Percentiles rank a stretch among this genome's conserved stretches.
Conservation (phyloP, 2,329 filamentous ascomycete genomes). For the Pseudogymnoascus sp. region DNA sequence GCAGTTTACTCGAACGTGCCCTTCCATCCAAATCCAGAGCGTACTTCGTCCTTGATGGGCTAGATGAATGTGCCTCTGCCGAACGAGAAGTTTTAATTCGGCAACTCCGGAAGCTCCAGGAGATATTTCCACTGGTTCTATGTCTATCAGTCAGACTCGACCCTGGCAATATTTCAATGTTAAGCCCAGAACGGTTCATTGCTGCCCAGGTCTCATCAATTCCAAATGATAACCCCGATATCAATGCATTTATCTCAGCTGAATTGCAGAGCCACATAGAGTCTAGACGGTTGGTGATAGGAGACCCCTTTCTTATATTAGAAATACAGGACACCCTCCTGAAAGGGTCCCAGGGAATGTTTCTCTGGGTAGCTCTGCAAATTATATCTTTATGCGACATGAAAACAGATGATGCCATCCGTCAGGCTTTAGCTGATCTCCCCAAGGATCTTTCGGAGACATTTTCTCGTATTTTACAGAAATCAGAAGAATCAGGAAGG, state of each 20-base stretch:
- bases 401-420: conserved; percentile 31
- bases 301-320: conserved; percentile 23
- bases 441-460: conserved; percentile 27
- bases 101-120: conserved; percentile 21
- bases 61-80: conserved; percentile 28
- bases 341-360: conserved; percentile 31
- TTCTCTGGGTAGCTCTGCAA: conserved; percentile 32
- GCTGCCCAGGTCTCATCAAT: conserved; percentile 16
- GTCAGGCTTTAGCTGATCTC: conserved; percentile 25
- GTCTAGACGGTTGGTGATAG: conserved; percentile 17
- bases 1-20: conserved; percentile 18
- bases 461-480: conserved; percentile 27
- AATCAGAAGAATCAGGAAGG: conserved; percentile 14
- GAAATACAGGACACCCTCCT: conserved; percentile 24
- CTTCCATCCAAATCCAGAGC: conserved; percentile 18
- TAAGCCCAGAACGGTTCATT: conserved; percentile 9
- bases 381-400: conserved; percentile 29
- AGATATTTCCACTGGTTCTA: conserved; percentile 17
- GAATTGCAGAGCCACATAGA: conserved; percentile 23
- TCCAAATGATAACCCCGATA: conserved; percentile 23
- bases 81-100: conserved; percentile 14
- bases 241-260: conserved; percentile 23
- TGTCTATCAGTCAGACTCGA: conserved; percentile 24
- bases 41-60: conserved; percentile 30
- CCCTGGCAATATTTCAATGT: conserved; percentile 14